phyloP scores from a whole-genome alignment of 2,329 filamentous ascomycete genomes.

The Trichoderma brevicompactum region DNA sequence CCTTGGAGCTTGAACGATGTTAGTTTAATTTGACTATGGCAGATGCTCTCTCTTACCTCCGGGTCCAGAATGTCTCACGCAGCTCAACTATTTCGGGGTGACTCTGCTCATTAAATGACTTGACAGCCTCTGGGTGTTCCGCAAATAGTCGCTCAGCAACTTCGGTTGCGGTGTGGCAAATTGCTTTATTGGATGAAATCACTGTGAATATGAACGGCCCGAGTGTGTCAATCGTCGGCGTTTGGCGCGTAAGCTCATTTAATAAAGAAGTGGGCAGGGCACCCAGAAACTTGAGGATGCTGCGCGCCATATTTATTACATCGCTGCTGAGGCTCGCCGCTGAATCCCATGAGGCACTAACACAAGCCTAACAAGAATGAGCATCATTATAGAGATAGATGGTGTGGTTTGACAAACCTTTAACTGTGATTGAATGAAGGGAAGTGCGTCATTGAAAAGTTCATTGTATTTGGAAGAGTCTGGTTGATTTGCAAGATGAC shows the following conservation, averaged over 20 bases:
- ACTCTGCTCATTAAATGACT: constrained; percentile 35
- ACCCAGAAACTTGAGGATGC: constrained; percentile 61
- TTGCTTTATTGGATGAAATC: constrained; percentile 54
- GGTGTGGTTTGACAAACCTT: constrained; percentile 49
- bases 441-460: constrained; percentile 60
- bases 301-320: constrained; percentile 38
- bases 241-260: constrained; percentile 38
- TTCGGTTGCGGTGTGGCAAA: constrained; percentile 53
- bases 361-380: constrained; percentile 21
- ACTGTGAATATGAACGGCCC: constrained; percentile 59
- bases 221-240: constrained; percentile 44
- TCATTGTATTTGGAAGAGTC: constrained; percentile 55
- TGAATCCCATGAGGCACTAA: constrained; percentile 15
- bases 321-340: constrained; percentile 13
- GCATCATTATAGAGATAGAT: constrained; percentile 25
- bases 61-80: constrained; percentile 54
- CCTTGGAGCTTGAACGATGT: constrained; percentile 39
- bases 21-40: background rate
- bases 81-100: constrained; percentile 38
- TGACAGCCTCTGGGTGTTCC: constrained; percentile 38
- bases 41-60: constrained; percentile 50
- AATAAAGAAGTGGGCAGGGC: constrained; percentile 49
- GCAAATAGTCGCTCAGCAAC: constrained; percentile 55
- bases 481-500: constrained; percentile 62
- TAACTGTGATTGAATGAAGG: constrained; percentile 61